Conservation (phyloP, 2,329 filamentous ascomycete species). For the Teratosphaeria nubilosa region DNA sequence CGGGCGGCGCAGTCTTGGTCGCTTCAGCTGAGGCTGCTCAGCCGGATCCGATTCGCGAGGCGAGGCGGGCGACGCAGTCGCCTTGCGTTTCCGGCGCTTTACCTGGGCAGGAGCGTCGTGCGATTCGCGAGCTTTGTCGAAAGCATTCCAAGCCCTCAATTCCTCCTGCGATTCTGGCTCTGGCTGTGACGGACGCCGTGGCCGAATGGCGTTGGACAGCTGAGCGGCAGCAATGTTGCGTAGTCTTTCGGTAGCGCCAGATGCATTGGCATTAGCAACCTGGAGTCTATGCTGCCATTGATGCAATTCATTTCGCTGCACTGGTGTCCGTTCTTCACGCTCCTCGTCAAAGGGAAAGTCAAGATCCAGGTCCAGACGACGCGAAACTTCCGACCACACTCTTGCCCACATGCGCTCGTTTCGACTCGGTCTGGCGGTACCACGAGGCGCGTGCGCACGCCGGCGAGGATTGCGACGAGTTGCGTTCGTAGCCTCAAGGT, state of each 20-base stretch:
- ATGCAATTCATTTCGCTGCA: conserved; percentile 48
- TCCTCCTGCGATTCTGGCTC: conserved; percentile 70
- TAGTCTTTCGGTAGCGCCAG: conserved; percentile 53
- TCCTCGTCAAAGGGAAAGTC: conserved; percentile 80
- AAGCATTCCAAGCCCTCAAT: conserved; percentile 75
- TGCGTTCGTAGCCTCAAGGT: conserved; percentile 19
- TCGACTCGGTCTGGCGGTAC: conserved; percentile 16
- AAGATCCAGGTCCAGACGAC: conserved; percentile 64
- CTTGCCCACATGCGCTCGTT: conserved; percentile 55
- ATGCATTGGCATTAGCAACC: conserved; percentile 60
- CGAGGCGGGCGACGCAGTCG: conserved; percentile 60
- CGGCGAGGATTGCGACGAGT: conserved; percentile 12
- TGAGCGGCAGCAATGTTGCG: conserved; percentile 39
- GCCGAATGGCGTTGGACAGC: conserved; percentile 11
- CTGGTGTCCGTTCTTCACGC: conserved; percentile 44
- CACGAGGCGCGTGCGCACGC: conserved; percentile 5
- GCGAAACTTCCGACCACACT: conserved; percentile 86
- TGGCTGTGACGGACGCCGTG: conserved; percentile 21
- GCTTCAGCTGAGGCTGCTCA: conserved; percentile 66
- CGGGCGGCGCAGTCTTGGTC: conserved; percentile 51
- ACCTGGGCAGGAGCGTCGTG: conserved; percentile 34
- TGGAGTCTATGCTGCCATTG: conserved; percentile 77
- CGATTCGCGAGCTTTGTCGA: conserved; percentile 71
- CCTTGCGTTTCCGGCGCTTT: conserved; percentile 61
- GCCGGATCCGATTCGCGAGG: conserved; percentile 52